Conservation (phyloP, 257 asterid species). For the Solanum chiquidenum region DNA sequence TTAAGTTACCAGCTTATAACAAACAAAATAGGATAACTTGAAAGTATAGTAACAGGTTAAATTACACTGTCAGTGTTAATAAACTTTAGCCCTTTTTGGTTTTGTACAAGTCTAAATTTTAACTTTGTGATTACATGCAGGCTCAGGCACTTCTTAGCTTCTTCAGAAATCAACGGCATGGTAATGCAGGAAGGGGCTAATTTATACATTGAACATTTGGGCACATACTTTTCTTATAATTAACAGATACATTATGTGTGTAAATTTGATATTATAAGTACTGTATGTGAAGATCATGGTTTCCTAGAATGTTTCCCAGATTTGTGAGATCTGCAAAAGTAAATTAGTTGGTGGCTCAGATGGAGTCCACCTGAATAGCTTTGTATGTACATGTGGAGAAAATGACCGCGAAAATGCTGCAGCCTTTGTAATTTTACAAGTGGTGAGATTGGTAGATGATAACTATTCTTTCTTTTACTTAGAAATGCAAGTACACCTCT, state of each 20-base stretch:
- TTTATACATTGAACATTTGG: background rate
- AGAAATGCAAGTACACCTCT: background rate
- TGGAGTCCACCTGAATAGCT: background rate
- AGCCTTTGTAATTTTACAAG: background rate
- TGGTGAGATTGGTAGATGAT: background rate
- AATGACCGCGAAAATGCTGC: background rate
- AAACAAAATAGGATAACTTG: background rate
- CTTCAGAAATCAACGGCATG: constrained; percentile 76
- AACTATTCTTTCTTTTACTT: background rate
- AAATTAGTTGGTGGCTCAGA: background rate
- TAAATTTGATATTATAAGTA: constrained; percentile 15
- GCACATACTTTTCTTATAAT: constrained; percentile 7
- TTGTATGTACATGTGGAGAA: background rate
- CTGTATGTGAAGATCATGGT: background rate
- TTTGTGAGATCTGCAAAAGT: background rate
- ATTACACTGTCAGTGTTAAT: background rate
- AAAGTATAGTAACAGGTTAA: background rate
- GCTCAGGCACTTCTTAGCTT: constrained; percentile 70
- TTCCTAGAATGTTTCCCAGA: background rate
- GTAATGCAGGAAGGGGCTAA: constrained; percentile 55
- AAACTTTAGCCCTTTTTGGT: background rate
- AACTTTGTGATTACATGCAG: constrained; percentile 24
- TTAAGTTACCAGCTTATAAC: background rate
- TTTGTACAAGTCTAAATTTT: background rate
- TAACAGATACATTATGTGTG: constrained; percentile 13